Evolutionary conservation across 768 basidiomycete species (phyloP).

Genomic region (Russula compacta): DNA sequence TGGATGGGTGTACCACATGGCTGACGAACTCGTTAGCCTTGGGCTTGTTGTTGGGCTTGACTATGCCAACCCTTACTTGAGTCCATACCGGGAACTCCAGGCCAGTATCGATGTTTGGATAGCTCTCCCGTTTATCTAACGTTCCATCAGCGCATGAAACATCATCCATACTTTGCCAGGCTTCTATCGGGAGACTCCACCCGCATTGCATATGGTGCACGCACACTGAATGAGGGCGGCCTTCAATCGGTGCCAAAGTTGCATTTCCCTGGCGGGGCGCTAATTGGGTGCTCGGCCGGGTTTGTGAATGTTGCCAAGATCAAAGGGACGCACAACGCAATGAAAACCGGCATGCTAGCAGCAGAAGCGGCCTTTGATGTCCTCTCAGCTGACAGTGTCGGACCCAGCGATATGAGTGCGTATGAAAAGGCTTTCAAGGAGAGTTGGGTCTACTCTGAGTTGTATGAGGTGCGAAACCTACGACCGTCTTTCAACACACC

Average conservation of each 20-base stretch:
- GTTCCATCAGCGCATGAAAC: slow-evolving; percentile 72
- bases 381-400: slow-evolving; percentile 30
- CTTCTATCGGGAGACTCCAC: slow-evolving; percentile 64
- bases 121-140: neutral
- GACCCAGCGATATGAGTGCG: slow-evolving; percentile 50
- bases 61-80: slow-evolving; percentile 88
- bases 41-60: slow-evolving; percentile 92
- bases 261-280: slow-evolving; percentile 87
- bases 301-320: slow-evolving; percentile 97
- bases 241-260: slow-evolving; percentile 81
- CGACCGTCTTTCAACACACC: slow-evolving; percentile 79
- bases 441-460: slow-evolving; percentile 81
- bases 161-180: slow-evolving; percentile 85
- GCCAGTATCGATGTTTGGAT: slow-evolving; percentile 32
- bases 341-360: slow-evolving; percentile 98
- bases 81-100: slow-evolving; percentile 90
- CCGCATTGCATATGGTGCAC: slow-evolving; percentile 85
- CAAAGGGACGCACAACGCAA: slow-evolving; percentile 97
- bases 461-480: slow-evolving; percentile 85
- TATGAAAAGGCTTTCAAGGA: slow-evolving; percentile 63
- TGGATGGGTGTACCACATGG: slow-evolving; percentile 95
- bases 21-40: slow-evolving; percentile 77
- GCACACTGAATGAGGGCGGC: slow-evolving; percentile 89
- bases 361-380: slow-evolving; percentile 78
- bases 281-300: slow-evolving; percentile 92